Conservation (phyloP, 768 basidiomycete genomes). For the Sporobolomyces phaffii region DNA sequence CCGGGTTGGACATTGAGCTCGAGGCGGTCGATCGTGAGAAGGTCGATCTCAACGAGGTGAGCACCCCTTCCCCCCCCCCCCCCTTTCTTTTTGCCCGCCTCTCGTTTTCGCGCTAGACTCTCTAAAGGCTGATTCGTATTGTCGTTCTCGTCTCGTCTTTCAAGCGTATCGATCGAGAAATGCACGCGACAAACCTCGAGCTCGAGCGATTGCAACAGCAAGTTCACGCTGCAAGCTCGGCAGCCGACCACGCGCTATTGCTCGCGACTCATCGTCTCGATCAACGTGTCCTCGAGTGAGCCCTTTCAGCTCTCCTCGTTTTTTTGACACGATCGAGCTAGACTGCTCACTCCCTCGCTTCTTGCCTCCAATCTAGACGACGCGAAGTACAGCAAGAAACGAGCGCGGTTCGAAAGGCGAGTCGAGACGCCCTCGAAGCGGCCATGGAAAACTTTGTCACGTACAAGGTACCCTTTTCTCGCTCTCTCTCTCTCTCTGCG, state of each 20-base stretch:
- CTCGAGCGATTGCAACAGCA: constrained; percentile 35
- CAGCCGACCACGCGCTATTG: constrained; percentile 31
- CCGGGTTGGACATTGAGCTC: constrained; percentile 73
- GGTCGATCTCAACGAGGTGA: constrained; percentile 72
- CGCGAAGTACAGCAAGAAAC: constrained; percentile 21
- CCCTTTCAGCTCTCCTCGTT: neutral
- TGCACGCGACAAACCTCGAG: constrained; percentile 30
- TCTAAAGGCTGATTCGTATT: too few species aligned
- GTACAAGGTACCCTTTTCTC: constrained; percentile 19
- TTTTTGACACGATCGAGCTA: neutral
- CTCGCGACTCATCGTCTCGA: constrained; percentile 38
- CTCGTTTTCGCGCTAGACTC: too few species aligned
- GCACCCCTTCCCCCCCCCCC: constrained; percentile 36
- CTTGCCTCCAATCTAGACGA: constrained; percentile 2
- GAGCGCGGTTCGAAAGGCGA: constrained; percentile 26
- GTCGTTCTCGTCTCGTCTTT: neutral
- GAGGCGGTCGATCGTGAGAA: constrained; percentile 69
- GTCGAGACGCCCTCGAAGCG: constrained; percentile 32
- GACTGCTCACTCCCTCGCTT: neutral
- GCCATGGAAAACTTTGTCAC: constrained; percentile 38
- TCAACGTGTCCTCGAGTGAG: constrained; percentile 34
- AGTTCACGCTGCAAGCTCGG: constrained; percentile 25
- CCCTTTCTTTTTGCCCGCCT: too few species aligned
- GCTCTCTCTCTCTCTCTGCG: neutral
- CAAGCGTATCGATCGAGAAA: constrained; percentile 37